Base-by-base conservation (phyloP, 164 flowering plant genomes). In the Annona squamosa region DNA sequence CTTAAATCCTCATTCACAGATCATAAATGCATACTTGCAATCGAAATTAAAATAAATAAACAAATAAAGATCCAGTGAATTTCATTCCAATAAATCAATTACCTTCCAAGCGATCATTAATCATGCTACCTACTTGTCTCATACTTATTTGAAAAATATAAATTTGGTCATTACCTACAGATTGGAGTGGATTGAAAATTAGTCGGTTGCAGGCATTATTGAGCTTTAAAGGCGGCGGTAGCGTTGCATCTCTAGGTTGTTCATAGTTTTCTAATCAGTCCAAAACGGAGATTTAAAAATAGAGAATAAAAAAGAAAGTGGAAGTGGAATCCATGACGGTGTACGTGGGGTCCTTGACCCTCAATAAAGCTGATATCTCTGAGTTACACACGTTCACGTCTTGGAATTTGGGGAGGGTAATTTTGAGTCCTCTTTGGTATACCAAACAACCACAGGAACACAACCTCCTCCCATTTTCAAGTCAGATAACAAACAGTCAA, bases 401-500 rank as follows among this genome's bases (percentile, higher is more conserved):
- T 75, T 66, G 78, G 52, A 70, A 69, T 46, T 59, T 17, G 71
- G 46, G 69, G 73, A 43, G 65, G 74, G 13, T 13, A 43, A 9
- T 66, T 52, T 52, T 52, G 59, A 44, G 68, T 13, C 68, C 43
- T 48, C 66, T 61, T 74, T 71, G 69, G 68, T 42, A 67, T 67
- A 65, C 65, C 26, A 52, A 68, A 69, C 42, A 77, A 65, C n/a
- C 41, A 43, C 41, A 37, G 67, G 63, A 41, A n/a, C 68, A 62
- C 61, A 67, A 43, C 56, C 70, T 47, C 26, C 71, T 44, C 63
- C 72, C 45, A 44, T 77, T 72, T 67, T 72, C 64, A 77, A 70
- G 48, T 63, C 78, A 72, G 19, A 80, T 81, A 78, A 71, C 17
- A 80, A 82, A 78, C 84, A 81, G 82, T 48, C 78, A 64, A 75